Percentiles rank a stretch among this genome's conserved stretches.
Conservation (phyloP, 306 rosid genomes). For the Cucurbita argyrosperma region DNA sequence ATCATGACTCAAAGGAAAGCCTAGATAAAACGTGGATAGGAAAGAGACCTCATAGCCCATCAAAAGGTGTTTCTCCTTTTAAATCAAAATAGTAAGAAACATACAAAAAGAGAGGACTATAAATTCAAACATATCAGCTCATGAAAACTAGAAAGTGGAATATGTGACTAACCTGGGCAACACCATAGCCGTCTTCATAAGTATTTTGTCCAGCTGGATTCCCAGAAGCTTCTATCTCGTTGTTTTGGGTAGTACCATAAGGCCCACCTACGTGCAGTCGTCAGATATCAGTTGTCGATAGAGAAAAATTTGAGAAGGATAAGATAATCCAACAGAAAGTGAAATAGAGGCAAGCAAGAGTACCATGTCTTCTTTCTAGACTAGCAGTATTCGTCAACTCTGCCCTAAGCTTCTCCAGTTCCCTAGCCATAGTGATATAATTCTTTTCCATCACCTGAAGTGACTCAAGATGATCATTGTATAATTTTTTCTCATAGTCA, state of each 20-base stretch:
- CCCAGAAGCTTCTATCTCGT: slow-evolving; percentile 60
- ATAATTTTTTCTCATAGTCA: slow-evolving; percentile 80
- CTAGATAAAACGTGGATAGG: not conserved
- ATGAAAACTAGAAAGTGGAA: slow-evolving; percentile 15
- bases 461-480: slow-evolving; percentile 87
- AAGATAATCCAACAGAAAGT: slow-evolving; percentile 1
- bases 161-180: slow-evolving; percentile 52
- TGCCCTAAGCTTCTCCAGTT: slow-evolving; percentile 86
- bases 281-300: slow-evolving; percentile 14
- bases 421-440: slow-evolving; percentile 81
- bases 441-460: slow-evolving; percentile 95
- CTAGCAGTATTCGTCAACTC: slow-evolving; percentile 53
- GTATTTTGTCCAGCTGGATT: slow-evolving; percentile 55
- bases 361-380: slow-evolving; percentile 60
- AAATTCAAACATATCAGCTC: not conserved
- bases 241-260: slow-evolving; percentile 54
- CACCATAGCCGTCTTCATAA: slow-evolving; percentile 63
- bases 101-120: not conserved
- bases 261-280: slow-evolving; percentile 47
- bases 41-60: not conserved
- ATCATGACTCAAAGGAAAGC: not conserved
- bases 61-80: not conserved
- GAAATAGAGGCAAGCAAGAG: slow-evolving; percentile 10
- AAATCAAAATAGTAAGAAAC: not conserved
- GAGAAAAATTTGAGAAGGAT: slow-evolving; percentile 9